A percentile compares a stretch with the other conserved stretches of the same genome.
Conservation (phyloP, 2,329 filamentous ascomycete genomes). For the Aspergillus puulaauensis region DNA sequence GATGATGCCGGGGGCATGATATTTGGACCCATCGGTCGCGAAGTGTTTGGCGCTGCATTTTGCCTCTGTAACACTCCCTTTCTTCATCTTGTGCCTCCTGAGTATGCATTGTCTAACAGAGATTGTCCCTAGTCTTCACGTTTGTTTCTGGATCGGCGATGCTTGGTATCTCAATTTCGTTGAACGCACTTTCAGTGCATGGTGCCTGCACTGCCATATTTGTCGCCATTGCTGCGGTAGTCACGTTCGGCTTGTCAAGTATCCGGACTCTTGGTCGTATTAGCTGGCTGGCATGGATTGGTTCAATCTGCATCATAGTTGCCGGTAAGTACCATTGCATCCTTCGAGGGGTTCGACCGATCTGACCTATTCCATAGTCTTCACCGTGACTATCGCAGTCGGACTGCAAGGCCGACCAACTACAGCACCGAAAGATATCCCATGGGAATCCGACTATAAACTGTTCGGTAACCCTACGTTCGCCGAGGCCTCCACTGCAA, state of each 20-base stretch:
- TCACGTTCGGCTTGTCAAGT: slow-evolving; percentile 27
- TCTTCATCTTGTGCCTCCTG: neutral
- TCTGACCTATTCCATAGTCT: slow-evolving; percentile 12
- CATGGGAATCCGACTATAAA: slow-evolving; percentile 30
- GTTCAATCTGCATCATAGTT: slow-evolving; percentile 20
- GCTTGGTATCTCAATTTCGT: slow-evolving; percentile 39
- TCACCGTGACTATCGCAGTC: slow-evolving; percentile 26
- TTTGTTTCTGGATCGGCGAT: slow-evolving; percentile 46
- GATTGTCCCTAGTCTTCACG: slow-evolving; percentile 24
- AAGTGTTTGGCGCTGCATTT: slow-evolving; percentile 39
- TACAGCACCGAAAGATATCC: slow-evolving; percentile 26
- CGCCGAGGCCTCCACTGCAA: slow-evolving; percentile 27
- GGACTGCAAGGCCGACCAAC: slow-evolving; percentile 36
- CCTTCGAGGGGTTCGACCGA: too few relatives aligned
- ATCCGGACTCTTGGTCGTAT: slow-evolving; percentile 36
- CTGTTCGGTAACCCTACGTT: slow-evolving; percentile 25
- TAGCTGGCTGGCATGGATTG: slow-evolving; percentile 37
- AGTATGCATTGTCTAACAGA: neutral
- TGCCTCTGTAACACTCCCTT: slow-evolving; percentile 16
- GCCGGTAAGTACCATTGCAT: slow-evolving; percentile 12
- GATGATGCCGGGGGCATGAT: slow-evolving; percentile 56
- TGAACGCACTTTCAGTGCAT: slow-evolving; percentile 44
- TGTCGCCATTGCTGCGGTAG: slow-evolving; percentile 22
- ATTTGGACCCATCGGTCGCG: slow-evolving; percentile 54
- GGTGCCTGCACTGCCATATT: slow-evolving; percentile 31